Conservation (phyloP, 2,329 filamentous ascomycete genomes). For the Aspergillus ustus region DNA sequence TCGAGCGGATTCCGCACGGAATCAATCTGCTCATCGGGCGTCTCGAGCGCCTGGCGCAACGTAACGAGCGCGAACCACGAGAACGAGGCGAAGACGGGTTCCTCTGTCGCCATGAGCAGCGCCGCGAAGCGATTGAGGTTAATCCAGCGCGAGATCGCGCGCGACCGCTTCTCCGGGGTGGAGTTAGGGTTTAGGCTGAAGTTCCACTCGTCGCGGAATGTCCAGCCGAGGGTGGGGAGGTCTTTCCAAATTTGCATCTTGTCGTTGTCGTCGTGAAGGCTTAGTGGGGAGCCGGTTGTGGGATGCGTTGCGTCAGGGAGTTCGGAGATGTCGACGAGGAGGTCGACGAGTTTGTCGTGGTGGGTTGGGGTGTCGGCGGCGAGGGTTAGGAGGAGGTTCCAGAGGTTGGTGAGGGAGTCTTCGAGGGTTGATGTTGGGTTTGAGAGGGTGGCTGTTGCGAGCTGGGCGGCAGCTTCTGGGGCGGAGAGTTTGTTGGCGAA, state of each 20-base stretch:
- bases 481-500: neutral
- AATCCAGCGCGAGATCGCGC: constrained; percentile 2
- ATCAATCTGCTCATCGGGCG: neutral
- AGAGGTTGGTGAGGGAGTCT: neutral
- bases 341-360: constrained; percentile 11
- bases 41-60: constrained; percentile 15
- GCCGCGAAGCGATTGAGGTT: constrained; percentile 16
- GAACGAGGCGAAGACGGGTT: constrained; percentile 12
- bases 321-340: constrained; percentile 4
- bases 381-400: neutral
- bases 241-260: constrained; percentile 20
- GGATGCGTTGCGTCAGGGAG: neutral
- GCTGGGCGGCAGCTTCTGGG: neutral
- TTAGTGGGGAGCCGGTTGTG: neutral
- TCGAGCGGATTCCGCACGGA: neutral
- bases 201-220: constrained; percentile 19
- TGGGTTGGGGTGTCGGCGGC: constrained; percentile 1
- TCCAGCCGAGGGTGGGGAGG: constrained; percentile 20
- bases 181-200: neutral
- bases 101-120: constrained; percentile 17
- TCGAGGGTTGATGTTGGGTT: neutral
- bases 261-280: constrained; percentile 11
- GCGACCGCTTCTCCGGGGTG: neutral
- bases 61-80: constrained; percentile 19
- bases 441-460: neutral